Evolutionary conservation across 1,284 basidiomycete species (phyloP), one percentile per base, ranked within the genome.

Genomic region (Rhodotorula sp.): DNA sequence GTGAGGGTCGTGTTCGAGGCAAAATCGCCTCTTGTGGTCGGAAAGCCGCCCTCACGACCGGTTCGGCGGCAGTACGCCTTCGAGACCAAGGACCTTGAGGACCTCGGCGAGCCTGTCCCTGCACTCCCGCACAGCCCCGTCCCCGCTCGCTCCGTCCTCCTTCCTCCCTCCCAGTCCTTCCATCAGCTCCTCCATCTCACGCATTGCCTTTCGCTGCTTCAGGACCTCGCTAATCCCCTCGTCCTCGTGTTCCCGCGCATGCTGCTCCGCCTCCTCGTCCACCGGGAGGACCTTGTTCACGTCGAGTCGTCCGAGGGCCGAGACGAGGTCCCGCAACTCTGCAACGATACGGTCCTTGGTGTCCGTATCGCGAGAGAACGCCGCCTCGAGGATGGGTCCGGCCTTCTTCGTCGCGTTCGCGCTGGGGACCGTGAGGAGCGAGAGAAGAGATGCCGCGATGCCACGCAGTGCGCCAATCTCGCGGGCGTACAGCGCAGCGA

Each of bases 401-500:
- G 65, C 62, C 51, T 69, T 59, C 52, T 67, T 70, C 8, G 37
- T 61, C 24, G 73, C 67, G 46, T 54, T 65, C 18, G 64, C 70
- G n/a, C 64, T 50, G 4, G 68, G 53, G 47, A 69, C 70, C 37
- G 75, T 72, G 64, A 88, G 81, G 76, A 86, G 83, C n/a, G 85
- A 80, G 31, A 87, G 80, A 10, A 90, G 77, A 0, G 87, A 88
- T 28, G 86, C 84, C 0, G 86, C 83, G 26, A 84, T 80, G 3
- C 92, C 91, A 20, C 91, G 85, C 31, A 92, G 81, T 50, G 83
- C 77, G 9, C 91, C 91, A 10, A 93, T 77, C 70, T 88, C 83
- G 37, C 86, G 85, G 4, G 92, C 92, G 24, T 90, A 80, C 0
- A 89, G 89, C 2, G 85, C 87, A 30, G 91, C 91, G 28, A 87